These are phyloP conservation scores for Mortierella sp. DNA, from an alignment of 371 early-diverging fungal genomes.

Conservation along the genomic window DNA sequence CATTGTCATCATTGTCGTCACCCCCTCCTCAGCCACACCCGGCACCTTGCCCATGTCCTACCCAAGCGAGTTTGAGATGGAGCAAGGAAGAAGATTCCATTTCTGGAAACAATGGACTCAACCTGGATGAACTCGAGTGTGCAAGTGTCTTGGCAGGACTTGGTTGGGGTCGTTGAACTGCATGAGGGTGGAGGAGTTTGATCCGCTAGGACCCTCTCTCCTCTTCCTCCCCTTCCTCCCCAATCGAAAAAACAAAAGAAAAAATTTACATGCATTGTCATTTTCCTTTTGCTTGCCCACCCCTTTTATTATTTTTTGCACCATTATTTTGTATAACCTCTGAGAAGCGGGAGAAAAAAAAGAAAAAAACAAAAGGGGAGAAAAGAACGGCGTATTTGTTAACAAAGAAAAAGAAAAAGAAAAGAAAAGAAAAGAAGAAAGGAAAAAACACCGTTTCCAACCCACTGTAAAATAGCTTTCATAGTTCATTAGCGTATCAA, in stretches of 20 bases:
- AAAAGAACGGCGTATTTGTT: constrained; percentile 36
- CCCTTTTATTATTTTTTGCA: background rate
- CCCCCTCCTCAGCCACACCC: background rate
- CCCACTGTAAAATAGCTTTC: background rate
- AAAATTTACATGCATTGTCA: background rate
- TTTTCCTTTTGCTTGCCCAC: background rate
- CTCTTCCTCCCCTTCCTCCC: too few relatives aligned
- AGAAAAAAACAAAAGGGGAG: background rate
- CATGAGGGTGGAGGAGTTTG: background rate
- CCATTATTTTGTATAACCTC: too few relatives aligned
- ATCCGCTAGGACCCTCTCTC: background rate
- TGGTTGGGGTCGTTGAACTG: constrained; percentile 39
- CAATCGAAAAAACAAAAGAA: background rate
- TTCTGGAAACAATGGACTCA: constrained; percentile 2
- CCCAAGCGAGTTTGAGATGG: background rate
- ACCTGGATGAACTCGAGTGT: constrained; percentile 50
- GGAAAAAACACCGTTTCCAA: constrained; percentile 8
- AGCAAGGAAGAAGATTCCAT: background rate
- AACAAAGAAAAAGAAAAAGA: background rate
- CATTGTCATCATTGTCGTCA: background rate
- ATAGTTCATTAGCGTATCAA: too few relatives aligned
- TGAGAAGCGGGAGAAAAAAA: too few relatives aligned
- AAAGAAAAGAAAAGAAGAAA: background rate
- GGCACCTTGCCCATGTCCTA: background rate
- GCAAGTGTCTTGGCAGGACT: constrained; percentile 51